Percentiles rank a stretch among this genome's conserved stretches.
Evolutionary conservation across 1,284 basidiomycete genomes (phyloP).

Genomic region (Somion occarium): DNA sequence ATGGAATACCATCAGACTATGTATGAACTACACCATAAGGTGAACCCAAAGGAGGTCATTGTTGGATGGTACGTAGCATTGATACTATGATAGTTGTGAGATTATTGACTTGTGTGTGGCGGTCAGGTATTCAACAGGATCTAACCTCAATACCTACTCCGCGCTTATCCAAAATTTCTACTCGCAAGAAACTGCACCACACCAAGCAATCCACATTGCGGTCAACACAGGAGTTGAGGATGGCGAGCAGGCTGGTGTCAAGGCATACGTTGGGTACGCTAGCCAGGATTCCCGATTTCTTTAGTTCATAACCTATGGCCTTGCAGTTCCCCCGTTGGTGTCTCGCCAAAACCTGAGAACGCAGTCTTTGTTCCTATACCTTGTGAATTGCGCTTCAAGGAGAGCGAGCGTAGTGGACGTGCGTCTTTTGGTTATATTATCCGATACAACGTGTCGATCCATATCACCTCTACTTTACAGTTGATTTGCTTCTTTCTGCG

Average conservation of each 20-base stretch:
- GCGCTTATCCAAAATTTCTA: constrained; percentile 99
- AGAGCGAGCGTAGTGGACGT: constrained; percentile 83
- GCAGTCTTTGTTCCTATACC: constrained; percentile 89
- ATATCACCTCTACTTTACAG: constrained; percentile 32
- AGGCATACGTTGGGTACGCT: constrained; percentile 81
- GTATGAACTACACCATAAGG: constrained; percentile 86
- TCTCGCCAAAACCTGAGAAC: constrained; percentile 87
- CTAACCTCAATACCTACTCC: constrained; percentile 91
- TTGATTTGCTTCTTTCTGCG: constrained; percentile 67
- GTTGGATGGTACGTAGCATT: constrained; percentile 90
- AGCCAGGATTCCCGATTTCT: neutral
- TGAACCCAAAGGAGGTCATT: constrained; percentile 82
- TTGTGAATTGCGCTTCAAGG: constrained; percentile 76
- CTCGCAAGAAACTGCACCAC: constrained; percentile 84
- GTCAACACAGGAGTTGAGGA: constrained; percentile 82
- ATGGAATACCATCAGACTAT: constrained; percentile 95
- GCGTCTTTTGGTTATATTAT: constrained; percentile 36
- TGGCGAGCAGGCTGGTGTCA: constrained; percentile 74
- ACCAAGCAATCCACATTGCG: constrained; percentile 90
- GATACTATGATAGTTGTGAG: too few relatives aligned
- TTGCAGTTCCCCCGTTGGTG: constrained; percentile 73
- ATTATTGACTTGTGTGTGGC: too few relatives aligned
- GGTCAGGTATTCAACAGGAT: constrained; percentile 84
- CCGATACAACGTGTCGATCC: neutral
- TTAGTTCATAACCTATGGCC: neutral